Percentiles rank a stretch among this genome's conserved stretches.
These are phyloP conservation scores for Pichia exigua DNA, from an alignment of 805 yeast genomes.

Conservation along the genomic window DNA sequence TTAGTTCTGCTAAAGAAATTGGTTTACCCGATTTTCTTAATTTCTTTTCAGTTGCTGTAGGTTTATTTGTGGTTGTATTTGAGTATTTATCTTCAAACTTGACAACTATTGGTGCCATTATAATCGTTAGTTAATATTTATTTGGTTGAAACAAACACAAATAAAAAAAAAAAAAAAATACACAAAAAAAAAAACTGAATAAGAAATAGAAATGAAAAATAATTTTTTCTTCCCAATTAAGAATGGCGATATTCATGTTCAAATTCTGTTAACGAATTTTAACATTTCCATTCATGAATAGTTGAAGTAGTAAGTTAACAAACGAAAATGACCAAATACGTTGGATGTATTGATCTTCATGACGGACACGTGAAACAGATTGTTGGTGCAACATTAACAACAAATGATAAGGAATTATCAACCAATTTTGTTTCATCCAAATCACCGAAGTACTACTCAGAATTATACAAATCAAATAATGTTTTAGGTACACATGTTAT, in stretches of 20 bases:
- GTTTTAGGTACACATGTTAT: slow-evolving; percentile 86
- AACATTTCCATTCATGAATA: too few relatives aligned
- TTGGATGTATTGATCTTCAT: slow-evolving; percentile 95
- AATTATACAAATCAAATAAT: slow-evolving; percentile 49
- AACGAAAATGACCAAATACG: slow-evolving; percentile 67
- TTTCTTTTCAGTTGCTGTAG: slow-evolving; percentile 40
- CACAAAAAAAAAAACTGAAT: too few relatives aligned
- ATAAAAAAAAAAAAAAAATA: neutral
- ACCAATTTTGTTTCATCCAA: slow-evolving; percentile 77
- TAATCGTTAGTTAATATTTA: neutral
- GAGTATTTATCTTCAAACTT: slow-evolving; percentile 33
- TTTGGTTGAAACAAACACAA: neutral
- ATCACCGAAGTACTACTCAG: slow-evolving; percentile 69
- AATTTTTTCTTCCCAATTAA: neutral
- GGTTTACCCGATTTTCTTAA: slow-evolving; percentile 55
- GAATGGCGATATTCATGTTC: neutral
- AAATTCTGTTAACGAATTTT: neutral
- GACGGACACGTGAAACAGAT: slow-evolving; percentile 94
- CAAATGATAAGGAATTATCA: slow-evolving; percentile 33
- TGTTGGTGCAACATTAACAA: slow-evolving; percentile 81
- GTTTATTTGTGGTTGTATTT: slow-evolving; percentile 15
- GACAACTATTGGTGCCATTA: slow-evolving; percentile 40
- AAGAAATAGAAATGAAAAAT: too few relatives aligned
- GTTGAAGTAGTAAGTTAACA: neutral
- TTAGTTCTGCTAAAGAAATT: slow-evolving; percentile 36